Evolutionary conservation across 352 stramenopile genomes (phyloP).

Genomic region (Globisporangium cylindrosporum): DNA sequence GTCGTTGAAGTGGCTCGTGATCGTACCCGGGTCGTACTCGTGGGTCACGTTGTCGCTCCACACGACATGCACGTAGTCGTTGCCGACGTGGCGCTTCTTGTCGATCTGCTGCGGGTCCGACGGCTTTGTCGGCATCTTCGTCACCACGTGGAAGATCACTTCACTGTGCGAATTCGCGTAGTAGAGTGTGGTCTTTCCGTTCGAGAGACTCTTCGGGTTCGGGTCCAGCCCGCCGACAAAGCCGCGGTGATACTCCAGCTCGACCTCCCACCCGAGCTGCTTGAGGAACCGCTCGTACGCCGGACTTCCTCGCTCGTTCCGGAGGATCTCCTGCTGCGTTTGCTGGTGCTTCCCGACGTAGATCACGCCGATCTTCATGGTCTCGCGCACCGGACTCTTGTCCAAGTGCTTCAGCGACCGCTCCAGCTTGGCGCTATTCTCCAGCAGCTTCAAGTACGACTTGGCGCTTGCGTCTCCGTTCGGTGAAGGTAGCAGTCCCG

Average conservation of each 20-base stretch:
- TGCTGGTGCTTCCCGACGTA: conserved; percentile 76
- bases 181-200: conserved; percentile 68
- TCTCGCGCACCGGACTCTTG: conserved; percentile 84
- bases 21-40: conserved; percentile 80
- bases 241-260: conserved; percentile 61
- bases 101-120: conserved; percentile 84
- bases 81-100: conserved; percentile 88
- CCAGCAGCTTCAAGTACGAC: conserved; percentile 58
- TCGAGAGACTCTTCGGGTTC: conserved; percentile 82
- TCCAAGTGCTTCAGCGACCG: conserved; percentile 81
- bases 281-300: conserved; percentile 68
- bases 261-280: conserved; percentile 80
- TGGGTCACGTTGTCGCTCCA: conserved; percentile 82
- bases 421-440: conserved; percentile 74
- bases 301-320: conserved; percentile 65
- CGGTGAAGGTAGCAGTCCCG: conserved; percentile 58
- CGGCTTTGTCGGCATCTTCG: conserved; percentile 83
- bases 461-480: conserved; percentile 58
- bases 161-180: conserved; percentile 82
- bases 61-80: conserved; percentile 86
- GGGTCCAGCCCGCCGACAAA: conserved; percentile 76
- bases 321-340: conserved; percentile 78
- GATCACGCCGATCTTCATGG: conserved; percentile 88
- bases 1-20: conserved; percentile 88
- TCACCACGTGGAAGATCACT: conserved; percentile 87